These are phyloP conservation scores for Chaetomiaceae sp. DNA, from an alignment of 2,329 filamentous ascomycete species.

Conservation along the genomic window DNA sequence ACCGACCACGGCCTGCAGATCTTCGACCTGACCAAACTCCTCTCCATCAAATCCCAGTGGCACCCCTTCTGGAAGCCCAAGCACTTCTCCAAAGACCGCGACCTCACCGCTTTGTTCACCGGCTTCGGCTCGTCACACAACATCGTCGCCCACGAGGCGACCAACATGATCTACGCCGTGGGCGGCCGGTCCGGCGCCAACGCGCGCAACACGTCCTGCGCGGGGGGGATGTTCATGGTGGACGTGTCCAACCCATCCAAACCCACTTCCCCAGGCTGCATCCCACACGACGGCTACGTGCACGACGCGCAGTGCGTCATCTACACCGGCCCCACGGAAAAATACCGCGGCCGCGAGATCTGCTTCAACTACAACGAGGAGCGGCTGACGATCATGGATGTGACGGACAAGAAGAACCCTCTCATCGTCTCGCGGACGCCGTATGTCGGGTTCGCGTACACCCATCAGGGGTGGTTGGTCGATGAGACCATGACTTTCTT, in stretches of 20 bases:
- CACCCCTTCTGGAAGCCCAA: background rate
- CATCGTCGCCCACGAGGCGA: constrained; percentile 1
- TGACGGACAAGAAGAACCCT: constrained; percentile 1
- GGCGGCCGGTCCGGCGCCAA: constrained; percentile 7
- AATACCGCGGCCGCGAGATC: constrained; percentile 1
- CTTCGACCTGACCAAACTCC: constrained; percentile 3
- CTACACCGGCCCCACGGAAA: background rate
- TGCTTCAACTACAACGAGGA: constrained; percentile 9
- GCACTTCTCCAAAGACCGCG: background rate
- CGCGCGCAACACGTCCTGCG: constrained; percentile 4
- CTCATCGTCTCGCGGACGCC: background rate
- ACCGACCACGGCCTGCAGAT: constrained; percentile 5
- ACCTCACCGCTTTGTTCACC: constrained; percentile 2
- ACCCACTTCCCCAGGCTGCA: background rate
- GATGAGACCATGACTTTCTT: constrained; percentile 3
- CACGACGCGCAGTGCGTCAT: constrained; percentile 8
- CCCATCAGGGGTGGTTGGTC: constrained; percentile 5
- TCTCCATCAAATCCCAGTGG: background rate
- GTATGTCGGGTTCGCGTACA: constrained; percentile 1
- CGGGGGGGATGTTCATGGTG: constrained; percentile 4
- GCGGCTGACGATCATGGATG: constrained; percentile 6
- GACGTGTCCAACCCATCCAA: constrained; percentile 4
- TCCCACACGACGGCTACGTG: constrained; percentile 7
- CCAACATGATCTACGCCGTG: constrained; percentile 7
- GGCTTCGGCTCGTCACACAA: constrained; percentile 6